These are phyloP conservation scores for Theileria parva DNA, from an alignment of 169 alveolate species.

Conservation along the genomic window DNA sequence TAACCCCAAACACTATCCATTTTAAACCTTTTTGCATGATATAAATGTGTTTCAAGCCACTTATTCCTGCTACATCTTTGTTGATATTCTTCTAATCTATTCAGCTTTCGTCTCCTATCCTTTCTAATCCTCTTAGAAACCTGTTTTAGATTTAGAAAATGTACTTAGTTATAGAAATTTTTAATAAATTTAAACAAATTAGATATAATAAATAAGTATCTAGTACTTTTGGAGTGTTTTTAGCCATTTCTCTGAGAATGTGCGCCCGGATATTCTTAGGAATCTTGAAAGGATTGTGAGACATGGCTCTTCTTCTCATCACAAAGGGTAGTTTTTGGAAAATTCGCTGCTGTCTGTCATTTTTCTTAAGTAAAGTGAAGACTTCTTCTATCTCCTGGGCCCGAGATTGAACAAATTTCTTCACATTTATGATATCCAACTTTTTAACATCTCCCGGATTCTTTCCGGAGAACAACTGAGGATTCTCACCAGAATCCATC, in stretches of 20 bases:
- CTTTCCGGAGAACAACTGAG: slow-evolving; percentile 43
- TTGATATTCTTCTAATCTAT: slow-evolving; percentile 68
- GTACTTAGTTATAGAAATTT: slow-evolving; percentile 5
- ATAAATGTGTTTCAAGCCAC: slow-evolving; percentile 92
- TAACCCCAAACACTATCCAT: slow-evolving; percentile 87
- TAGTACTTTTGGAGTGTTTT: slow-evolving; percentile 72
- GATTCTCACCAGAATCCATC: slow-evolving; percentile 5
- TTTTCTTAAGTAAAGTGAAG: slow-evolving; percentile 23
- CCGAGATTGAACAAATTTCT: slow-evolving; percentile 52
- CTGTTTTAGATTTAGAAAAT: slow-evolving; percentile 36
- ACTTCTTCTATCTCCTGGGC: slow-evolving; percentile 54
- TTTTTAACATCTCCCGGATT: slow-evolving; percentile 49
- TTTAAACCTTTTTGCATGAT: slow-evolving; percentile 90
- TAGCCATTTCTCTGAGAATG: slow-evolving; percentile 73
- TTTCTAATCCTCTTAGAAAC: slow-evolving; percentile 51
- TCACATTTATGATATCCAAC: slow-evolving; percentile 62
- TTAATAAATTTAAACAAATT: neutral
- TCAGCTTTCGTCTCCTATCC: slow-evolving; percentile 65
- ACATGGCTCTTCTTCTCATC: slow-evolving; percentile 92
- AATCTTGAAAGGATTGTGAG: slow-evolving; percentile 90
- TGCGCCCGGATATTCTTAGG: slow-evolving; percentile 82
- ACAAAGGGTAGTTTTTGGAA: slow-evolving; percentile 87
- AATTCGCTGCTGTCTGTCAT: slow-evolving; percentile 70
- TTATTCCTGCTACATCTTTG: slow-evolving; percentile 71
- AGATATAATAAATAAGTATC: neutral